Percentiles rank a stretch among this genome's conserved stretches.
These are phyloP conservation scores for Areca catechu DNA, from an alignment of 176 grass and related monocot genomes.

Conservation along the genomic window DNA sequence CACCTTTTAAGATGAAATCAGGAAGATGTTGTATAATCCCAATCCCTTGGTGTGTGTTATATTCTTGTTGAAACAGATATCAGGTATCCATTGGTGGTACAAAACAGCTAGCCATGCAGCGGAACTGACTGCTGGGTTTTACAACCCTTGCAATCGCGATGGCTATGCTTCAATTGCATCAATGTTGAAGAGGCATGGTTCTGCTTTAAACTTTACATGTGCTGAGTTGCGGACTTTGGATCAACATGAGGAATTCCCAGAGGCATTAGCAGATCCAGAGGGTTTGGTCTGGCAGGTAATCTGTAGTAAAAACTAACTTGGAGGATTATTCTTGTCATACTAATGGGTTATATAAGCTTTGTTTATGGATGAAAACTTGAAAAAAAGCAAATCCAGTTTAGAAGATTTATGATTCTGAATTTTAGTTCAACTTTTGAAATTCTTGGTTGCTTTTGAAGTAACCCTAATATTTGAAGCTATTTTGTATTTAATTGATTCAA, in stretches of 20 bases:
- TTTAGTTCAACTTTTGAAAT: too few species aligned
- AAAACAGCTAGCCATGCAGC: slow-evolving; percentile 90
- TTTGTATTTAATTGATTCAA: too few species aligned
- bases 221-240: slow-evolving; percentile 62
- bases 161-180: slow-evolving; percentile 71
- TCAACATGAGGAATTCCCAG: slow-evolving; percentile 67
- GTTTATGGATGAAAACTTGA: too few species aligned
- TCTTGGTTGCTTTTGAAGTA: too few species aligned
- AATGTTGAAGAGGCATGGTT: slow-evolving; percentile 68
- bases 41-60: not conserved
- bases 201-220: slow-evolving; percentile 74
- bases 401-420: too few species aligned
- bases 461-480: too few species aligned
- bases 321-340: too few species aligned
- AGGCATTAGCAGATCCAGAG: slow-evolving; percentile 76
- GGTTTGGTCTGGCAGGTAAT: slow-evolving; percentile 86
- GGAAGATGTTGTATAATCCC: too few species aligned
- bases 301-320: not conserved
- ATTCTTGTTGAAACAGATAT: slow-evolving; percentile 35
- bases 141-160: slow-evolving; percentile 88
- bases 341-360: too few species aligned
- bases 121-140: slow-evolving; percentile 84
- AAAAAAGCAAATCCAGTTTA: too few species aligned
- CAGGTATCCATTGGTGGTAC: slow-evolving; percentile 94
- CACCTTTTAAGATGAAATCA: too few species aligned